Conservation (phyloP, 306 rosid species). For the Sicyos edulis region DNA sequence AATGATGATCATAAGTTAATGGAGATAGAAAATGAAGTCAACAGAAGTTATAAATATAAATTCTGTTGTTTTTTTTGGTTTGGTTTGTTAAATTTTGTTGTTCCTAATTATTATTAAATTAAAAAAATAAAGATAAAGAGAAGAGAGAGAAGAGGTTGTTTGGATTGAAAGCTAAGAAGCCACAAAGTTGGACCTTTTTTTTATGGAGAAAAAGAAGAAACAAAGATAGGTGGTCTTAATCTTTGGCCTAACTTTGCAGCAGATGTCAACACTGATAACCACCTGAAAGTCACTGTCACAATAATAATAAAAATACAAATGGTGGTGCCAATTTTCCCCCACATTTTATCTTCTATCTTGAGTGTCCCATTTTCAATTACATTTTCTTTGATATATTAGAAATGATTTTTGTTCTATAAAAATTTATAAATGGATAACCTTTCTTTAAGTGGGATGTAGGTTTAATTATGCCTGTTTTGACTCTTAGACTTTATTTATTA, state of each 20-base stretch:
- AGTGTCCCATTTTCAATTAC: background rate
- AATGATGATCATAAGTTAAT: no score
- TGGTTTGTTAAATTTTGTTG: no score
- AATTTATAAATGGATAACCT: background rate
- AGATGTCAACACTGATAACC: background rate
- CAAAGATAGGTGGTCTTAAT: background rate
- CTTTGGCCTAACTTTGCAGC: constrained; percentile 4
- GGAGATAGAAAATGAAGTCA: no score
- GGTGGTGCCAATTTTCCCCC: background rate
- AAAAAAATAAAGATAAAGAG: no score
- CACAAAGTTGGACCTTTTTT: constrained; percentile 1
- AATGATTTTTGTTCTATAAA: background rate
- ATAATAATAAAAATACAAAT: background rate
- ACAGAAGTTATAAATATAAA: no score
- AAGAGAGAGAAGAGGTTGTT: background rate
- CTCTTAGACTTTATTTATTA: no score
- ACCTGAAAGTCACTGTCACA: background rate
- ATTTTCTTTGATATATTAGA: background rate
- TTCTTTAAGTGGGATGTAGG: no score
- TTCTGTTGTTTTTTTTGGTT: no score
- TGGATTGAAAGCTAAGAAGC: background rate
- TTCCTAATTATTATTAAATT: no score
- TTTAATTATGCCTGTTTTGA: no score
- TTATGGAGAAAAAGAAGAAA: background rate
- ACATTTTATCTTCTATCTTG: background rate